These are phyloP conservation scores for Takashimella tepidaria DNA, from an alignment of 1,284 basidiomycete genomes.

Conservation along the genomic window DNA sequence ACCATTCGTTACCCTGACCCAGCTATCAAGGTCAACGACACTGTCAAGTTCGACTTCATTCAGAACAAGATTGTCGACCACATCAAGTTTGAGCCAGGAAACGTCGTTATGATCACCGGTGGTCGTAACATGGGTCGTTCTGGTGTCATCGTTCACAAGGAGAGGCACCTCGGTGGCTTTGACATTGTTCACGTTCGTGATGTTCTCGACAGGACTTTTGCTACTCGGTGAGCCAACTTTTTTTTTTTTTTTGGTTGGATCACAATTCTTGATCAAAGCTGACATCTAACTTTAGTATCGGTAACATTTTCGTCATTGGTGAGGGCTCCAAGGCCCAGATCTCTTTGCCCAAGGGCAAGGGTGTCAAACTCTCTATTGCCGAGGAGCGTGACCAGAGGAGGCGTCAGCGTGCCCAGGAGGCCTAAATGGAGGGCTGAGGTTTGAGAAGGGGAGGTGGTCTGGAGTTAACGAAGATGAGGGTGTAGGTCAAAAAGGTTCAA, in stretches of 20 bases:
- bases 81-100: slow-evolving; percentile 95
- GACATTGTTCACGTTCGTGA: slow-evolving; percentile 98
- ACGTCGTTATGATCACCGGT: slow-evolving; percentile 96
- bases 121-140: slow-evolving; percentile 99
- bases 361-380: slow-evolving; percentile 49
- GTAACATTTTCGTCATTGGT: slow-evolving; percentile 97
- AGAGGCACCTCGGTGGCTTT: slow-evolving; percentile 96
- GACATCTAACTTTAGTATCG: slow-evolving; percentile 65
- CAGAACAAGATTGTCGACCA: slow-evolving; percentile 91
- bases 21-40: slow-evolving; percentile 92
- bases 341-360: slow-evolving; percentile 97
- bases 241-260: no score
- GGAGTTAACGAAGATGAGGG: neutral
- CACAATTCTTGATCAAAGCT: no score
- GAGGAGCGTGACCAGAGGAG: slow-evolving; percentile 48
- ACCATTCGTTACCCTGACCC: slow-evolving; percentile 99
- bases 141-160: slow-evolving; percentile 90
- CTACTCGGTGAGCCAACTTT: slow-evolving; percentile 90
- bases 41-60: slow-evolving; percentile 93
- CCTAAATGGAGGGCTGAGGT: slow-evolving; percentile 24
- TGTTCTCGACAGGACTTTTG: slow-evolving; percentile 88
- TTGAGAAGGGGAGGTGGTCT: neutral
- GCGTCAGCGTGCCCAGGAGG: slow-evolving; percentile 39
- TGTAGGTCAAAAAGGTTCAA: no score
- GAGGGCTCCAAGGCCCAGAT: slow-evolving; percentile 94